Base-by-base conservation (phyloP, 2,329 filamentous ascomycete species). In the Colletotrichum coccodes region DNA sequence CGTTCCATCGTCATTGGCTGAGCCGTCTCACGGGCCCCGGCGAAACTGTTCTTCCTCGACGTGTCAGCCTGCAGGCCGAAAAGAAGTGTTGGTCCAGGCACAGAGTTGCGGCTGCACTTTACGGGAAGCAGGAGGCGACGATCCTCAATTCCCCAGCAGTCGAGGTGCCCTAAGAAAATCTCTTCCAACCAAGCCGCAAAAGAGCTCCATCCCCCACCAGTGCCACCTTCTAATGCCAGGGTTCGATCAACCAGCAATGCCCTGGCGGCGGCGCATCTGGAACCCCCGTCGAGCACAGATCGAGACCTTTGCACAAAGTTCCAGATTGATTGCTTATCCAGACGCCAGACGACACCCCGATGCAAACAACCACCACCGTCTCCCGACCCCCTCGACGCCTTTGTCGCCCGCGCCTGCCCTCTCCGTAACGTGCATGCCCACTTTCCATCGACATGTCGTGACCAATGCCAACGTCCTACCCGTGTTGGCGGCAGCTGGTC, bases 321-420 rank as follows among this genome's bases (percentile, higher is more conserved):
- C 50, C 63, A 26, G 38, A 62, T 68, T 58, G 67, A 70, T 70
- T 68, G 50, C 52, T 44, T 38, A n/a, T 58, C n/a, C 60, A 26
- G 21, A 32, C 34, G 46, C 26, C 58, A 12, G 16, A 40, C 26
- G 46, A 30, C 40, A 42, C 23, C 46, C 52, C 6, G 7, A 16
- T 26, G 46, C 14, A 23, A 30, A 16, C 46, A 26, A 18, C 46
- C 11, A 46, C 4, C 14, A n/a, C 21, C 2, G 6, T 38, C 12
- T 16, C 36, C 36, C 47, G 9, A 9, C 30, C 47, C 14, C 16
- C 47, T 26, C 28, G 47, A 50, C 26, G n/a, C 23, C 47, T 26
- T 44, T 28, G 47, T 50, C 26, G 30, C 16, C n/a, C 32, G 23
- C 21, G n/a, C n/a, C 21, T 26, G 44, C 44, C 21, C 8, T 23